These are phyloP conservation scores for Boletellus emodensis DNA, from an alignment of 768 basidiomycete genomes.

Conservation along the genomic window DNA sequence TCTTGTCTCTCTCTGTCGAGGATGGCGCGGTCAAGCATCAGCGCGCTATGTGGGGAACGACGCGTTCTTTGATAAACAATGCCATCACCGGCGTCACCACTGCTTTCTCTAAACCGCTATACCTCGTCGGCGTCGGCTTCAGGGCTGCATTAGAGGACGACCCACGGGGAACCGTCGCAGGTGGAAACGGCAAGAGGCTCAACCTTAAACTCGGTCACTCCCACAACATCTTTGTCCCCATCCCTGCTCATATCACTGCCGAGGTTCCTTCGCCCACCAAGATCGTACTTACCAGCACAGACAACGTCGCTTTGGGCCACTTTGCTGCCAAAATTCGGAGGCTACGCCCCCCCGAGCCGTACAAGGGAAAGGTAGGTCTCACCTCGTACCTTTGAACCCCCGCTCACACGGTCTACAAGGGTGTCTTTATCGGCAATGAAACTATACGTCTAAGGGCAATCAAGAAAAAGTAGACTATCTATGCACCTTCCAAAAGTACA, in stretches of 20 bases:
- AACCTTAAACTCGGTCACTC: slow-evolving; percentile 94
- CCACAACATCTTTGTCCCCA: slow-evolving; percentile 77
- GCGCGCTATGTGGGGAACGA: slow-evolving; percentile 93
- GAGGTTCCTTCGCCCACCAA: slow-evolving; percentile 81
- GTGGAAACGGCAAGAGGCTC: slow-evolving; percentile 61
- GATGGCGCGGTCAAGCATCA: slow-evolving; percentile 70
- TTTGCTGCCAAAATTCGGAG: slow-evolving; percentile 84
- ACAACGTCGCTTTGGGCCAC: slow-evolving; percentile 84
- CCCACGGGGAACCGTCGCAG: slow-evolving; percentile 55
- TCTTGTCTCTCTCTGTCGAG: slow-evolving; percentile 42
- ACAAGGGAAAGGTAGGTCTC: slow-evolving; percentile 87
- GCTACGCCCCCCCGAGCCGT: slow-evolving; percentile 90
- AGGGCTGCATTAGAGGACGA: slow-evolving; percentile 82
- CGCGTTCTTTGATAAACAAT: slow-evolving; percentile 84
- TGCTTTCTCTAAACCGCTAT: slow-evolving; percentile 79
- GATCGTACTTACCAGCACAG: slow-evolving; percentile 75
- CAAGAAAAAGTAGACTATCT: slow-evolving; percentile 81
- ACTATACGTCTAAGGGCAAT: slow-evolving; percentile 86
- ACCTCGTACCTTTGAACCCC: neutral
- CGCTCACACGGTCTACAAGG: slow-evolving; percentile 44
- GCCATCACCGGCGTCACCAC: slow-evolving; percentile 87
- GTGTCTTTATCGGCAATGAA: slow-evolving; percentile 92
- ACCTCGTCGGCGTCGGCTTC: slow-evolving; percentile 94
- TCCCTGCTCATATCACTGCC: slow-evolving; percentile 78
- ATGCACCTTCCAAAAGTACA: slow-evolving; percentile 4